A percentile compares a stretch with the other conserved stretches of the same genome.
Evolutionary conservation across 306 rosid genomes (phyloP).

Genomic region (Begonia loranthoides): DNA sequence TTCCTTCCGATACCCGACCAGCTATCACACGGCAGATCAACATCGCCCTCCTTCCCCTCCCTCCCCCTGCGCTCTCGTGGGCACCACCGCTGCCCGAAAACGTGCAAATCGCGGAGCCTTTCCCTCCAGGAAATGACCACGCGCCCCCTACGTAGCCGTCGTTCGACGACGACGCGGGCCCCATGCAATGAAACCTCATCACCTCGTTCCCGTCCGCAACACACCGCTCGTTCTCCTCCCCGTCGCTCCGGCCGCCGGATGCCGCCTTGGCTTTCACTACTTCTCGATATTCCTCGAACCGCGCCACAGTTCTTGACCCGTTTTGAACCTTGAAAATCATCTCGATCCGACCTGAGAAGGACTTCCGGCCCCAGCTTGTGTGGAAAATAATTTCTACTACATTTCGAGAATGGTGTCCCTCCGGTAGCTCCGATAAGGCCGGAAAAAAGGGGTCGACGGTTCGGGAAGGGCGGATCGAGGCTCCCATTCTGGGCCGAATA

Average conservation of each 20-base stretch:
- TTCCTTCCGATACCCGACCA: constrained; percentile 66
- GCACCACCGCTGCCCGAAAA: constrained; percentile 71
- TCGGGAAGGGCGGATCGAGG: constrained; percentile 14
- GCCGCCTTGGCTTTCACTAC: constrained; percentile 38
- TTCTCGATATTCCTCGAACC: constrained; percentile 85
- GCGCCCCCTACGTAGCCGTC: constrained; percentile 30
- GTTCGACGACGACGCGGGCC: constrained; percentile 40
- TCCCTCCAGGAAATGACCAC: constrained; percentile 40
- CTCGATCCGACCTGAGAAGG: constrained; percentile 65
- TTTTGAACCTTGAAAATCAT: constrained; percentile 73
- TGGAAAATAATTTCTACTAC: constrained; percentile 89
- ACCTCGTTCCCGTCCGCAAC: constrained; percentile 88
- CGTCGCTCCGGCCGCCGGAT: constrained; percentile 17
- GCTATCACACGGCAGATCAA: constrained; percentile 84
- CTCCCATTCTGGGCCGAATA: constrained; percentile 18
- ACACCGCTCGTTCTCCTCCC: constrained; percentile 78
- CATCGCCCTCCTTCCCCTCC: constrained; percentile 75
- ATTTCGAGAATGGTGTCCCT: constrained; percentile 80
- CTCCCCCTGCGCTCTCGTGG: constrained; percentile 66
- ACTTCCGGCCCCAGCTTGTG: constrained; percentile 76
- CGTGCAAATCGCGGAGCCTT: constrained; percentile 58
- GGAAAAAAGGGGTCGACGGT: constrained; percentile 39
- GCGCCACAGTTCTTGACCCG: constrained; percentile 43
- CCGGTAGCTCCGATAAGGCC: constrained; percentile 55
- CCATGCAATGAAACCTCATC: constrained; percentile 83